These are phyloP conservation scores for Pleurotus tuber-regium DNA, from an alignment of 768 basidiomycete genomes.

Conservation along the genomic window DNA sequence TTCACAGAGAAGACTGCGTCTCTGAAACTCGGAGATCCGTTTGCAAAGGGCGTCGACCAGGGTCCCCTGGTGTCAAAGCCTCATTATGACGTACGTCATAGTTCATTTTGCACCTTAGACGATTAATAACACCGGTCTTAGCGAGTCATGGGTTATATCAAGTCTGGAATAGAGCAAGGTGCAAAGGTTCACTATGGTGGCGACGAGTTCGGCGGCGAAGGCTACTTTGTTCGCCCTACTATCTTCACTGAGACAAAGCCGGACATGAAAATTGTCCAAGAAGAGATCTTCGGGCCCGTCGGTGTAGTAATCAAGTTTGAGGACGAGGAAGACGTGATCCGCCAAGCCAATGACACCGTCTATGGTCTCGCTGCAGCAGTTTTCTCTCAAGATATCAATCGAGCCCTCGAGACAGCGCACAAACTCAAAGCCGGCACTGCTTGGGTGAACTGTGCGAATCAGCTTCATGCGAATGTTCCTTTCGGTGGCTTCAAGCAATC, in stretches of 20 bases:
- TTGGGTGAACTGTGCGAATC: slow-evolving; percentile 61
- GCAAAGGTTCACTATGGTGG: slow-evolving; percentile 65
- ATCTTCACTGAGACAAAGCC: slow-evolving; percentile 61
- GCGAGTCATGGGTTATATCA: slow-evolving; percentile 71
- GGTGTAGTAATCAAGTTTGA: slow-evolving; percentile 68
- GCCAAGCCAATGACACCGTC: slow-evolving; percentile 78
- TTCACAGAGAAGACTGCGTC: slow-evolving; percentile 53
- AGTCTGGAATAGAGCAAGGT: slow-evolving; percentile 64
- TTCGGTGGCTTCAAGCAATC: slow-evolving; percentile 88
- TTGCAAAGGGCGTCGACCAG: slow-evolving; percentile 55
- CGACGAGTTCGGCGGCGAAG: slow-evolving; percentile 50
- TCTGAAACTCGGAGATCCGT: slow-evolving; percentile 73
- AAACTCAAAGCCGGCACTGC: slow-evolving; percentile 78
- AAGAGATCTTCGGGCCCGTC: slow-evolving; percentile 78
- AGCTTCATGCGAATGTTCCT: slow-evolving; percentile 55
- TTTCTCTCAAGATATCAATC: slow-evolving; percentile 76
- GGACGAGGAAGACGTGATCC: slow-evolving; percentile 58
- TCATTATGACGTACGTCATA: slow-evolving; percentile 65
- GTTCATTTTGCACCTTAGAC: background rate
- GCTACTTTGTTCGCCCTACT: slow-evolving; percentile 58
- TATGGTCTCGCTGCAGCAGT: slow-evolving; percentile 90
- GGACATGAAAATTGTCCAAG: slow-evolving; percentile 65
- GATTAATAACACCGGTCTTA: slow-evolving; percentile 18
- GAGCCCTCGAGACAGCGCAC: slow-evolving; percentile 72
- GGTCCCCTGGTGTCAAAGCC: slow-evolving; percentile 78